Evolutionary conservation across 495 filamentous ascomycete species (phyloP).

Genomic region (Mytilinidion resinicola): DNA sequence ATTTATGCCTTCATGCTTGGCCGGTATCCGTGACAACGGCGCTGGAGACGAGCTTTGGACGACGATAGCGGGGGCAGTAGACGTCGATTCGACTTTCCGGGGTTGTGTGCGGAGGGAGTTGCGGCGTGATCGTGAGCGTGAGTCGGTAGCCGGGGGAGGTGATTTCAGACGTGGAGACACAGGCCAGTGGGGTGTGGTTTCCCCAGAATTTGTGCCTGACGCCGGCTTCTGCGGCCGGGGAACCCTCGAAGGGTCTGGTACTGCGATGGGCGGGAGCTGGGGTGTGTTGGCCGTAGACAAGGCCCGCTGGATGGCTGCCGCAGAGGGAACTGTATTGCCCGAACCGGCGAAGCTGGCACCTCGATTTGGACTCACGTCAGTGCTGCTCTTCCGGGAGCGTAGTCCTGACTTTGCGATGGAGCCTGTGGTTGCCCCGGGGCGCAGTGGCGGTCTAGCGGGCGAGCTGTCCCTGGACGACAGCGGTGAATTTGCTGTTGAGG

Average conservation of each 20-base stretch:
- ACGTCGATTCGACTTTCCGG: conserved; percentile 16
- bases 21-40: conserved; percentile 40
- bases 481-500: conserved; percentile 32
- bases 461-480: conserved; percentile 35
- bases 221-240: conserved; percentile 54
- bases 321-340: conserved; percentile 47
- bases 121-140: conserved; percentile 28
- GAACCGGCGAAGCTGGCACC: conserved; percentile 40
- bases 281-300: conserved; percentile 60
- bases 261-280: conserved; percentile 47
- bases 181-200: conserved; percentile 60
- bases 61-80: conserved; percentile 44
- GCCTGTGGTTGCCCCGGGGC: conserved; percentile 6
- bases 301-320: conserved; percentile 56
- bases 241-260: conserved; percentile 53
- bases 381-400: conserved; percentile 62
- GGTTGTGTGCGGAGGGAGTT: conserved; percentile 37
- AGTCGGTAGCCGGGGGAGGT: conserved; percentile 52
- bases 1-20: conserved; percentile 19
- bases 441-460: conserved; percentile 21
- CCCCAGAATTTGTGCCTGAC: conserved; percentile 35
- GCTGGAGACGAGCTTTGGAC: conserved; percentile 48
- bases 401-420: conserved; percentile 28
- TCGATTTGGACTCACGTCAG: conserved; percentile 63
- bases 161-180: conserved; percentile 61